Evolutionary conservation across 257 asterid genomes (phyloP), one percentile per base, ranked within the genome.

Genomic region (Paraleonurus japonicus): DNA sequence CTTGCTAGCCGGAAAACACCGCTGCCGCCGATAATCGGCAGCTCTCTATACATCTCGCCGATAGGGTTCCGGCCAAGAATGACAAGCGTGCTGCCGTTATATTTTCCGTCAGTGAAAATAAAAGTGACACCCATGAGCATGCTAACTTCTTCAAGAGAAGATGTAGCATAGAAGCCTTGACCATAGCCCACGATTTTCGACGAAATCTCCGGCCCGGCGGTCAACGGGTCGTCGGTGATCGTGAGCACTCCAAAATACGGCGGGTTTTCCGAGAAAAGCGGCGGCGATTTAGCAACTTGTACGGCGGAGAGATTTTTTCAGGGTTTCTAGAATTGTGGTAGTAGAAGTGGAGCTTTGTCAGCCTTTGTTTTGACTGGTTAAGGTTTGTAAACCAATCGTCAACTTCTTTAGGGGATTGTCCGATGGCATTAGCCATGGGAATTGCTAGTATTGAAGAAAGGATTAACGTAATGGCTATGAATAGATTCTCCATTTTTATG

Each of bases 261-360:
- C 17, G 28, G 80, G 12, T 55, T 51, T 0, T 41, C 73, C 17
- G 78, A 54, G 80, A 69, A 7, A 6, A 28, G 15, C 35, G 51
- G 77, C 26, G 51, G 79, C 69, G 63, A 72, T 28, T 19, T 60
- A 62, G 86, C 88, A 4, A 84, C 79, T n/a, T 64, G 51, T 4
- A 53, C 70, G 23, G 81, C 75, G 11, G 84, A 62, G 28, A 73
- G 76, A 47, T 76, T 74, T 27, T 80, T 12, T 84, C 84, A 4
- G 64, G 50, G 53, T 45, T 45, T 67, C 1, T 69, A 27, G 0
- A 64, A 65, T 45, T 45, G 72, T 84, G 88, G 28, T 69, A 79
- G 76, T 76, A 84, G 68, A 84, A 71, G 12, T 84, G 86, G 45
- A 84, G 71, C 7, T 81, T 84, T 0, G 88, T 79, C 8, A 47